Conservation (phyloP, 768 basidiomycete genomes). For the Hemileccinum rubropunctum region DNA sequence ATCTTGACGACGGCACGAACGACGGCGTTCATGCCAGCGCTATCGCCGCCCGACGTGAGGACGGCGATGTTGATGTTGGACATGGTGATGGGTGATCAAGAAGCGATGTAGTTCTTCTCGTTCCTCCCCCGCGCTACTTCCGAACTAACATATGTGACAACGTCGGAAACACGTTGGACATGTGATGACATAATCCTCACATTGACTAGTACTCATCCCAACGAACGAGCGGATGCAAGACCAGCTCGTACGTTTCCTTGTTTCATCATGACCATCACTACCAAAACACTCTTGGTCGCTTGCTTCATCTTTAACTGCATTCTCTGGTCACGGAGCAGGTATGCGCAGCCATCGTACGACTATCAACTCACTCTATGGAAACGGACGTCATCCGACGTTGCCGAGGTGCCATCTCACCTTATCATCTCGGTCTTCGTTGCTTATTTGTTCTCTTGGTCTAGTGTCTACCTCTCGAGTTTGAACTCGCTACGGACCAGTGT, state of each 20-base stretch:
- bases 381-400: background rate
- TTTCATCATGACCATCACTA: slow-evolving; percentile 40
- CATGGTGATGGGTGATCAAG: slow-evolving; percentile 44
- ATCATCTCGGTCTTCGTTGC: background rate
- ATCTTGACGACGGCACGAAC: slow-evolving; percentile 93
- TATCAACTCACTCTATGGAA: too few species aligned
- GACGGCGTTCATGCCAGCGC: slow-evolving; percentile 95
- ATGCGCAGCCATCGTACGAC: slow-evolving; percentile 29
- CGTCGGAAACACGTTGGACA: too few species aligned
- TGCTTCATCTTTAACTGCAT: slow-evolving; percentile 55
- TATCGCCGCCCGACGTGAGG: slow-evolving; percentile 95
- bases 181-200: background rate
- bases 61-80: slow-evolving; percentile 69
- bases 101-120: too few species aligned
- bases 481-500: slow-evolving; percentile 54
- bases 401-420: slow-evolving; percentile 5
- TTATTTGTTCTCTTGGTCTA: slow-evolving; percentile 26
- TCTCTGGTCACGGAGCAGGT: slow-evolving; percentile 64
- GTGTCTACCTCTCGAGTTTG: slow-evolving; percentile 66
- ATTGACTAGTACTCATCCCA: background rate
- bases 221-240: too few species aligned
- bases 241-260: too few species aligned
- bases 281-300: slow-evolving; percentile 49
- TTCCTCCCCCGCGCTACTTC: too few species aligned
- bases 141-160: too few species aligned